A percentile compares a stretch with the other conserved stretches of the same genome.
Evolutionary conservation across 257 asterid genomes (phyloP).

Genomic region (Phtheirospermum japonicum): DNA sequence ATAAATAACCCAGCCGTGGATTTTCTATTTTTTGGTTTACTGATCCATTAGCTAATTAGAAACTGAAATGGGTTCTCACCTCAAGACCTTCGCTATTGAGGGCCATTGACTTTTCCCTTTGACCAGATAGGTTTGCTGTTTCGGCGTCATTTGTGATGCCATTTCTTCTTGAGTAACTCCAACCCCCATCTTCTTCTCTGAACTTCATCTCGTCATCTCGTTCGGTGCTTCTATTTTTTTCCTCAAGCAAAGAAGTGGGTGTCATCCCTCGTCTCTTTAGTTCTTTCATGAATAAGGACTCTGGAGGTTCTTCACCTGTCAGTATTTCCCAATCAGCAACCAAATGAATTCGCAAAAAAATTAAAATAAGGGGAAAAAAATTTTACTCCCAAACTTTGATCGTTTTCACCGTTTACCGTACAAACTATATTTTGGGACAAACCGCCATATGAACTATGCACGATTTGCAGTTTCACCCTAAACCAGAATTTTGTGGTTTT

Average conservation of each 20-base stretch:
- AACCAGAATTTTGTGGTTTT: no score
- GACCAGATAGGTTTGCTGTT: conserved; percentile 48
- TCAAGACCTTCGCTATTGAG: conserved; percentile 96
- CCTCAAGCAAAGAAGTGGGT: conserved; percentile 87
- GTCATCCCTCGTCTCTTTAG: conserved; percentile 83
- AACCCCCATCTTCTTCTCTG: conserved; percentile 87
- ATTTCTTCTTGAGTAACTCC: conserved; percentile 59
- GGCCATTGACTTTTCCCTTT: conserved; percentile 80
- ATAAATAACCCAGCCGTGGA: not conserved
- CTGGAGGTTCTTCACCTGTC: conserved; percentile 93
- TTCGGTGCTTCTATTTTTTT: conserved; percentile 47
- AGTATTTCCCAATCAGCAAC: conserved; percentile 17
- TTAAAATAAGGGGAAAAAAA: no score
- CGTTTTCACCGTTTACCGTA: no score
- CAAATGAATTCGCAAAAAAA: not conserved
- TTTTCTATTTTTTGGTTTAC: not conserved
- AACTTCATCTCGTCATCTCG: conserved; percentile 47
- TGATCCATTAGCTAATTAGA: not conserved
- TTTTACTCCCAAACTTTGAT: no score
- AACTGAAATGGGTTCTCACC: conserved; percentile 42
- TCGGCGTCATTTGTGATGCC: conserved; percentile 56
- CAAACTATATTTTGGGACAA: no score
- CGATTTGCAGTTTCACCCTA: no score
- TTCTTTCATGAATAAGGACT: conserved; percentile 90
- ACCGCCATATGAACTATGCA: no score